Conservation (phyloP, 1,284 basidiomycete species). For the Golubevia pallescens region DNA sequence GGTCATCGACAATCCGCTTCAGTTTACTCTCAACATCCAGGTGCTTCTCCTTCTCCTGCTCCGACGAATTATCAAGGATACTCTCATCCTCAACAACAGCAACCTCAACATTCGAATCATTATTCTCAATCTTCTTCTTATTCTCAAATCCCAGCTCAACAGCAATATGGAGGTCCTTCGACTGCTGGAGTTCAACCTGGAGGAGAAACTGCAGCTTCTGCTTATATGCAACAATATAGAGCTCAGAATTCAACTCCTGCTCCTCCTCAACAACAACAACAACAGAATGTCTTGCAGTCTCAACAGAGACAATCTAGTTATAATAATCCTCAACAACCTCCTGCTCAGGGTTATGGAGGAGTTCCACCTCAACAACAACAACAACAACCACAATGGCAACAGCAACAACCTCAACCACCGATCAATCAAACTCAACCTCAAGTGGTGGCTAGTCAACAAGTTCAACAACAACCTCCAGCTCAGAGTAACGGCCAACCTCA, state of each 20-base stretch:
- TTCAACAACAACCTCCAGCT: slow-evolving; percentile 13
- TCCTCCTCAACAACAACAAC: slow-evolving; percentile 19
- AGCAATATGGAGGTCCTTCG: slow-evolving; percentile 1
- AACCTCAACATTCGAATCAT: slow-evolving; percentile 14
- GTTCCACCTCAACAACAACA: slow-evolving; percentile 17
- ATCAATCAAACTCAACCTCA: slow-evolving; percentile 20
- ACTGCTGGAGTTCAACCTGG: too few species aligned
- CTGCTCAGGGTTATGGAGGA: too few species aligned
- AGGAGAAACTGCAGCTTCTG: slow-evolving; percentile 4
- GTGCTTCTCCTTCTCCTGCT: background rate
- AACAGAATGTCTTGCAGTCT: slow-evolving; percentile 2
- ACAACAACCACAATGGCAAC: slow-evolving; percentile 8
- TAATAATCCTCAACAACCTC: background rate
- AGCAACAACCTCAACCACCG: slow-evolving; percentile 6
- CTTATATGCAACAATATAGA: slow-evolving; percentile 48
- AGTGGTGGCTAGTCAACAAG: slow-evolving; percentile 8
- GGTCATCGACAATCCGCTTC: background rate
- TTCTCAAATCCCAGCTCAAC: slow-evolving; percentile 25
- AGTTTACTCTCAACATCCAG: background rate
- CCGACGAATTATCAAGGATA: background rate
- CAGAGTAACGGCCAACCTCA: slow-evolving; percentile 4
- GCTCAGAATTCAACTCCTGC: too few species aligned
- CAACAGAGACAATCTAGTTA: slow-evolving; percentile 1
- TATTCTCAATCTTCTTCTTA: slow-evolving; percentile 16
- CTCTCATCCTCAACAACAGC: background rate